phyloP scores from a whole-genome alignment of 345 rosid genomes.

The Nasturtium officinale region DNA sequence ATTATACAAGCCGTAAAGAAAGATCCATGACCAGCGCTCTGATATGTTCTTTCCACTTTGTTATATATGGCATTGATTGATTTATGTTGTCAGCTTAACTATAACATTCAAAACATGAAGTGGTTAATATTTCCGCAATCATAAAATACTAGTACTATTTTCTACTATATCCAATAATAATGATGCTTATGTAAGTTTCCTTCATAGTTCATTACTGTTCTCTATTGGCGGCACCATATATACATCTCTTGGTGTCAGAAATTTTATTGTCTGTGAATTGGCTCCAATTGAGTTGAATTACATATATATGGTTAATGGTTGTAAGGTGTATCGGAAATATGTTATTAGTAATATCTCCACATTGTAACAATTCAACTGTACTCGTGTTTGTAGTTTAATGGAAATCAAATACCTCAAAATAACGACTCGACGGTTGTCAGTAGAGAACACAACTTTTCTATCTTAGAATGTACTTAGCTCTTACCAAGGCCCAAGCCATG shows the following conservation, averaged over 20 bases:
- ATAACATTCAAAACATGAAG: neutral
- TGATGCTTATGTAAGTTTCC: neutral
- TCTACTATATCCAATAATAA: neutral
- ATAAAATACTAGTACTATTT: neutral
- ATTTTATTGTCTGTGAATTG: neutral
- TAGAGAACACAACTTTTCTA: neutral
- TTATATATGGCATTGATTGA: neutral
- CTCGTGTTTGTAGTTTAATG: neutral
- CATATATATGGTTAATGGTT: neutral
- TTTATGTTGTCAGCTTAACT: neutral
- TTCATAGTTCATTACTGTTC: neutral
- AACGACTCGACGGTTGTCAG: neutral
- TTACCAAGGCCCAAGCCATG: neutral
- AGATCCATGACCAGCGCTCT: neutral
- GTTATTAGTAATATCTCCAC: neutral
- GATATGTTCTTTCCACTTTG: neutral
- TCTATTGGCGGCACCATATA: neutral
- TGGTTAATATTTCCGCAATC: neutral
- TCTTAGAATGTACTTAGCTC: neutral
- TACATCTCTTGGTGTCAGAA: neutral
- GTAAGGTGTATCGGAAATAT: neutral
- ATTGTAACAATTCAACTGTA: neutral
- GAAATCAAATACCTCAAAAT: neutral
- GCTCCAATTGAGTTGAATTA: neutral
- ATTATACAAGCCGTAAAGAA: neutral